Evolutionary conservation across 129 eudicot genomes (phyloP), one percentile per base, ranked within the genome.

Genomic region (Lactuca sativa): DNA sequence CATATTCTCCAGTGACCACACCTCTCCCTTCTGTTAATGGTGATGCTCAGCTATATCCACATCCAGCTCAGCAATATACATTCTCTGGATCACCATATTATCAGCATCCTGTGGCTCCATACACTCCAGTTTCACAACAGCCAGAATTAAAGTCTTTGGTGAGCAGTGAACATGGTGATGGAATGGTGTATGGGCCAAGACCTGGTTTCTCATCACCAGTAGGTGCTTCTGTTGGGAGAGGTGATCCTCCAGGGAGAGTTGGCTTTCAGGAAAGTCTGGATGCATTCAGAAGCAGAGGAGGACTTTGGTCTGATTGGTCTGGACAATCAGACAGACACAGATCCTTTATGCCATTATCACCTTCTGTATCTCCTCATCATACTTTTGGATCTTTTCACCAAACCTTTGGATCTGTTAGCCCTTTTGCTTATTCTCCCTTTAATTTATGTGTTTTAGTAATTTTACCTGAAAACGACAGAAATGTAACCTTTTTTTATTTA

Each of bases 11-110:
- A 5, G 76, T 68, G 55, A 69, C 75, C 32, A 68, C 80, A 53
- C 75, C 84, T 80, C 73, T 80, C 38, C 80, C 74, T 36, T 67
- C 72, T 54, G 44, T 77, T 53, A 67, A 67, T 9, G 80, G 74
- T 17, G 80, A 80, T 80, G 69, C 74, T 37, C 83, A 73, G 66
- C 40, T 80, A 40, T 80, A 59, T 49, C 44, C 79, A 7, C 69
- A 59, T 56, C 44, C 79, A 7, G 63, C 74, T 62, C 84, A 80
- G 67, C 80, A 74, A 38, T 54, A 66, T 55, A 25, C 80, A 16
- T 75, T 66, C 69, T 69, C 84, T n/a, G 64, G 73, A 17, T 66
- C 79, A 33, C 75, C 69, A 18, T 74, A 73, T 64, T 80, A 67
- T 44, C 84, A 60, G 49, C 80, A 74, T 56, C 72, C 73, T 15